Evolutionary conservation across 805 yeast species (phyloP), one percentile per base, ranked within the genome.

Genomic region (Osmozyma mogii): DNA sequence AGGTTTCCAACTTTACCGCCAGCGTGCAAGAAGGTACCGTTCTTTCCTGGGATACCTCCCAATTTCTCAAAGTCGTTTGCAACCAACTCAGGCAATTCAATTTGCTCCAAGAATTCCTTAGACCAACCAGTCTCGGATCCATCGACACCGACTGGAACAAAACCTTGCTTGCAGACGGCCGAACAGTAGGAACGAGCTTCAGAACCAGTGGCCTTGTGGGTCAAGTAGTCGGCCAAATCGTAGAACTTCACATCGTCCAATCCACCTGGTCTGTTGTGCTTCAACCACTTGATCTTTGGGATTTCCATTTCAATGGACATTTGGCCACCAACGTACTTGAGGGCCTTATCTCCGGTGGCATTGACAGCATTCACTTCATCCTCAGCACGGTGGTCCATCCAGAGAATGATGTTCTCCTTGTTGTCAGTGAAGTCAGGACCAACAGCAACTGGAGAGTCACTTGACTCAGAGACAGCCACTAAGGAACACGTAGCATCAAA

Each of bases 231-330:
- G 4, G 95, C 83, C 41, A 92, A 70, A 55, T 92, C 98, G 53
- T 85, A 89, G 56, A 92, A 92, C 60, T 84, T 81, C 53, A 84
- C 82, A 32, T 58, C 56, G 10, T 65, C 73, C 34, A 63, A 58
- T 5, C 70, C 70, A 19, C 61, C 59, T 4, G 94, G 83, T 64
- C 87, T 60, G 56, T 92, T 68, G 54, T 82, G 78, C 54, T 89
- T 89, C 49, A 92, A 70, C 98, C 98, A 92, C 61, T 84, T 83
- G 61, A 85, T 87, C 59, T 92, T 92, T 37, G 98, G 98, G 41
- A 92, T 68, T 52, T 92, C 97, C 97, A 92, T 92, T 57, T 89
- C 98, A 48, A 92, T 82, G 29, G 96, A 87, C 96, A 92, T 89
- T 46, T 78, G 79, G 12, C 97, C 97, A 35, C 98, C 98, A 12